These are phyloP conservation scores for Aegilops umbellulata DNA, from an alignment of 176 grass and related monocot genomes.

Conservation along the genomic window DNA sequence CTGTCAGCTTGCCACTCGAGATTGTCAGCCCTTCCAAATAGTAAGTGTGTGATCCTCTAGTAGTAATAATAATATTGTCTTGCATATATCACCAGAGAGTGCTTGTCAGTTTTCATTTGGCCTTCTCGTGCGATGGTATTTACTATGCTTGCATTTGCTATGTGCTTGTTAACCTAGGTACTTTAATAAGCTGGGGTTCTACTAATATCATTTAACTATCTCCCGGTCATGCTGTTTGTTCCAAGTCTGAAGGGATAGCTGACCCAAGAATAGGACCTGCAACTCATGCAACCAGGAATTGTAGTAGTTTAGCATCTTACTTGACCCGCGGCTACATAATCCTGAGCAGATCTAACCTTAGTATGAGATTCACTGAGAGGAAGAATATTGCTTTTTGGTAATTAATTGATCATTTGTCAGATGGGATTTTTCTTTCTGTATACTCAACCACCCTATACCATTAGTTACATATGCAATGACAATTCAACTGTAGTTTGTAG, in stretches of 20 bases:
- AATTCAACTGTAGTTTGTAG: not conserved
- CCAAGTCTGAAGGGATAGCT: not conserved
- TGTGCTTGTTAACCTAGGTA: not conserved
- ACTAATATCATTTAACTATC: not conserved
- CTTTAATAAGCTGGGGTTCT: not conserved
- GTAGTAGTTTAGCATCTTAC: not conserved
- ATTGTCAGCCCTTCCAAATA: slow-evolving; percentile 6
- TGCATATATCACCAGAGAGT: not conserved
- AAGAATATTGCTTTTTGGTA: not conserved
- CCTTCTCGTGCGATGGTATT: not conserved
- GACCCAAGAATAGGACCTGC: not conserved
- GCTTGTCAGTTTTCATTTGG: slow-evolving; percentile 12
- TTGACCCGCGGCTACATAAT: not conserved
- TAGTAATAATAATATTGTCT: slow-evolving; percentile 12
- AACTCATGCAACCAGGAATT: not conserved
- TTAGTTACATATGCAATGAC: not conserved
- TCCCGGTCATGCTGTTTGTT: not conserved
- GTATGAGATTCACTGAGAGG: not conserved
- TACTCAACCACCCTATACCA: not conserved
- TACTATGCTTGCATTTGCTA: slow-evolving; percentile 1
- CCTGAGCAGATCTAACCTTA: not conserved
- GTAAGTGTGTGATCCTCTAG: not conserved
- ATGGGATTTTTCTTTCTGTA: not conserved
- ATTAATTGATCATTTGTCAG: not conserved
- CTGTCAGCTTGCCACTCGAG: not conserved